A percentile compares a stretch with the other conserved stretches of the same genome.
These are phyloP conservation scores for Hymenoscyphus linearis DNA, from an alignment of 2,329 filamentous ascomycete genomes.

Conservation along the genomic window DNA sequence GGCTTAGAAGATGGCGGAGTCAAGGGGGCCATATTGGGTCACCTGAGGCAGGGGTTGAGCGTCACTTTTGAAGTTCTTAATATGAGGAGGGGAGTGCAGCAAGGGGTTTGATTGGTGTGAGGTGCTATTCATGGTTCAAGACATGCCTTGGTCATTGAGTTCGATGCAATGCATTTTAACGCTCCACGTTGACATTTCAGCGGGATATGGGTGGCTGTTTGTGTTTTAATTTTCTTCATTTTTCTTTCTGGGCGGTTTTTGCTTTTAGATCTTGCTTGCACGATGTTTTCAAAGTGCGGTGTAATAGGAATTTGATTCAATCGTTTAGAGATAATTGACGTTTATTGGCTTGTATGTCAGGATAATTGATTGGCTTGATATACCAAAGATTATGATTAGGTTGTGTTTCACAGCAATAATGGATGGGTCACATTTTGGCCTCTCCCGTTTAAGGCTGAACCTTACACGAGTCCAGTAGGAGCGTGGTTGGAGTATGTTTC, in stretches of 20 bases:
- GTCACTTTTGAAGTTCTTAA: slow-evolving; percentile 36
- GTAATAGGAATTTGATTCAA: background rate
- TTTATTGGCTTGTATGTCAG: background rate
- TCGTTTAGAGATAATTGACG: background rate
- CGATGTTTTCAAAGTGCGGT: background rate
- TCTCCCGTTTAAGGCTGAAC: background rate
- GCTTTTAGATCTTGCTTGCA: background rate
- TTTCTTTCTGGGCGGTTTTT: background rate
- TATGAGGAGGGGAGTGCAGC: slow-evolving; percentile 6
- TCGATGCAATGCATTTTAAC: background rate
- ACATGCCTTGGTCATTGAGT: background rate
- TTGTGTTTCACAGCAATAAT: background rate
- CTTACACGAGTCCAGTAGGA: background rate
- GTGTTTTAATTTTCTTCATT: background rate
- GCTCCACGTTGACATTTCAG: background rate
- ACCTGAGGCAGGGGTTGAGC: slow-evolving; percentile 40
- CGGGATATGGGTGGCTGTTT: background rate
- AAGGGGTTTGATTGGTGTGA: background rate
- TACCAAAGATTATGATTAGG: background rate
- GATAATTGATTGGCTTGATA: background rate
- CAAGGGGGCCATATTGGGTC: slow-evolving; percentile 41
- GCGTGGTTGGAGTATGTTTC: background rate
- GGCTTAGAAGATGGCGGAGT: slow-evolving; percentile 33
- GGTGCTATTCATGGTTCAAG: background rate
- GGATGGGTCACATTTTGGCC: background rate